A percentile compares a stretch with the other conserved stretches of the same genome.
Evolutionary conservation across 139 green algal genomes (phyloP).

Genomic region (Ettlia oleoabundans): DNA sequence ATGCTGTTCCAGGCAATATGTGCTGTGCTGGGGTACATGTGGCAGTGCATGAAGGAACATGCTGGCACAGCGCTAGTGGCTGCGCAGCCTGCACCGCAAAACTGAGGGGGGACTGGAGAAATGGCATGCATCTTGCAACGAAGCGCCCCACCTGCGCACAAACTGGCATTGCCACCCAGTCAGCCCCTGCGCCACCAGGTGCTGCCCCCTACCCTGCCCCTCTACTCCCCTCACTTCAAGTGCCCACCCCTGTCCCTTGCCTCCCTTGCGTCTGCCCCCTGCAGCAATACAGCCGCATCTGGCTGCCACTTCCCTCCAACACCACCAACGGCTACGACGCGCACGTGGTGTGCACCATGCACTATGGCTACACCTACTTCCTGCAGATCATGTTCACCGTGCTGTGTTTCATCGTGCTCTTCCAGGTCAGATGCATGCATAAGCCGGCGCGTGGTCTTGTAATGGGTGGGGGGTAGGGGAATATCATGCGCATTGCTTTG

Average conservation of each 20-base stretch:
- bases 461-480: background rate
- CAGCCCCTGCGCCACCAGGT: too few relatives aligned
- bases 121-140: too few relatives aligned
- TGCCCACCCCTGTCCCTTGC: background rate
- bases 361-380: conserved; percentile 45
- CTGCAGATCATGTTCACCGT: conserved; percentile 37
- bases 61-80: too few relatives aligned
- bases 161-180: too few relatives aligned
- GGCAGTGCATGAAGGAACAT: too few relatives aligned
- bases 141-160: too few relatives aligned
- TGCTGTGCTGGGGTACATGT: too few relatives aligned
- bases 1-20: too few relatives aligned
- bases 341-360: conserved; percentile 27
- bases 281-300: conserved; percentile 21
- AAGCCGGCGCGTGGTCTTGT: background rate
- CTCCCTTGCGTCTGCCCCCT: background rate
- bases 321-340: conserved; percentile 38
- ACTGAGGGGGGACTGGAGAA: too few relatives aligned
- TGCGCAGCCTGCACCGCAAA: too few relatives aligned
- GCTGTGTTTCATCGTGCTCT: conserved; percentile 34
- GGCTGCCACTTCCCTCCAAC: conserved; percentile 30
- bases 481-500: background rate
- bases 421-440: conserved; percentile 37
- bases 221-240: background rate
- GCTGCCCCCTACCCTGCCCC: background rate